Evolutionary conservation across 345 rosid genomes (phyloP), one percentile per base, ranked within the genome.

Genomic region (Brassica juncea): DNA sequence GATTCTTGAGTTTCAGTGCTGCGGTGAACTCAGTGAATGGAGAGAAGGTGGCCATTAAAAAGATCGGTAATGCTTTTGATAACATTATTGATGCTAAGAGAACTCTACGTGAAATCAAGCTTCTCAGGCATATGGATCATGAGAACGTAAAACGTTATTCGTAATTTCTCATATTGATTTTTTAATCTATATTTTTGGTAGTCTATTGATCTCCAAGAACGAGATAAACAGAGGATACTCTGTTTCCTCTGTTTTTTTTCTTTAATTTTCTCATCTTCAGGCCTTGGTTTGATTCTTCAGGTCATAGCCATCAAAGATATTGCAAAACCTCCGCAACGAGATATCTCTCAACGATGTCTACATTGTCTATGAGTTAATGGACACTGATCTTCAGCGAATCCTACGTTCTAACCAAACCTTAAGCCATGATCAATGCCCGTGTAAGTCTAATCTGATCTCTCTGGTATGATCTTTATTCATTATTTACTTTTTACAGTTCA

Each of bases 41-140:
- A 64, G 97, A 96, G 83, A 94, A 90, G 81, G 92, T 96, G 78
- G 98, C 99, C 47, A 92, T 96, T 58, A 96, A 96, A 91, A 96
- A 96, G 87, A 88, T 95, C 69, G 98, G 94, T 70, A 96, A 93
- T 82, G 98, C 99, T 27, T 96, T 96, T 12, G 97, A 91, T 85
- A 96, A 96, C 83, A 86, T 54, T 54, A 54, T 54, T 0, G 25
- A 54, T 54, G 59, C 59, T 6, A 54, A 54, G 60, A 54, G 60
- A 89, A 83, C 97, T 66, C 81, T 96, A 68, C 89, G 97, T 19
- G 98, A 93, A 86, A 96, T 96, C 75, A 93, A 93, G 89, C 95
- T 96, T 79, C 94, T 92, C 59, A 84, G 86, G 62, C 98, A 90
- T 86, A 86, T 96, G 99, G 91, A 88, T 84, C 99, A 93, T 66